Conservation (phyloP, 2,329 filamentous ascomycete species). For the Trichoderma koningii region DNA sequence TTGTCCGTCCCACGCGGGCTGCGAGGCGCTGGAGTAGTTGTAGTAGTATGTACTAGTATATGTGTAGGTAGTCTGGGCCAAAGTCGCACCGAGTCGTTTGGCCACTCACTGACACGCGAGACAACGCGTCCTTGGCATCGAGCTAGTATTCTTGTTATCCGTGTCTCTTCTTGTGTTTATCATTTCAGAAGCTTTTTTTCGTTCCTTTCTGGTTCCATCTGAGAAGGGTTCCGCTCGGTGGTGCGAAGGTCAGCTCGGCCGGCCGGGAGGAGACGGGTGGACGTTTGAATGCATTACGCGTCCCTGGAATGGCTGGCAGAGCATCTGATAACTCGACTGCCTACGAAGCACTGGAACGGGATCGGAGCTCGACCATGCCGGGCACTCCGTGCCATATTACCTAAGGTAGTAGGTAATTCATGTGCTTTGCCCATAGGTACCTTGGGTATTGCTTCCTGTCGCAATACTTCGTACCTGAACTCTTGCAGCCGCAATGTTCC, state of each 20-base stretch:
- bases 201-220: too few species aligned
- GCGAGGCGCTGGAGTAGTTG: not conserved
- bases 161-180: not conserved
- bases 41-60: too few species aligned
- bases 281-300: constrained; percentile 6
- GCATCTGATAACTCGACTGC: not conserved
- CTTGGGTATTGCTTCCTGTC: too few species aligned
- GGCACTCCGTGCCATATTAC: too few species aligned
- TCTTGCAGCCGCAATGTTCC: not conserved
- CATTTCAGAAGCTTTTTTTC: not conserved
- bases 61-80: not conserved
- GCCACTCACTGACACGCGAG: constrained; percentile 18
- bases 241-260: not conserved
- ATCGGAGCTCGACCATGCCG: too few species aligned
- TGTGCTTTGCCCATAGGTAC: too few species aligned
- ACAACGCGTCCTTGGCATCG: constrained; percentile 5
- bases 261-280: not conserved
- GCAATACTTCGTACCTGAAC: not conserved
- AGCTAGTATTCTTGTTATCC: not conserved
- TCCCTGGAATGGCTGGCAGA: not conserved
- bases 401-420: too few species aligned
- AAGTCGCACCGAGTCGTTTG: constrained; percentile 2
- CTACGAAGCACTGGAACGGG: not conserved
- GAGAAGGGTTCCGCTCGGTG: not conserved
- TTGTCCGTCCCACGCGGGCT: constrained; percentile 16